These are phyloP conservation scores for Botrytis porri DNA, from an alignment of 2,329 filamentous ascomycete genomes.

Conservation along the genomic window DNA sequence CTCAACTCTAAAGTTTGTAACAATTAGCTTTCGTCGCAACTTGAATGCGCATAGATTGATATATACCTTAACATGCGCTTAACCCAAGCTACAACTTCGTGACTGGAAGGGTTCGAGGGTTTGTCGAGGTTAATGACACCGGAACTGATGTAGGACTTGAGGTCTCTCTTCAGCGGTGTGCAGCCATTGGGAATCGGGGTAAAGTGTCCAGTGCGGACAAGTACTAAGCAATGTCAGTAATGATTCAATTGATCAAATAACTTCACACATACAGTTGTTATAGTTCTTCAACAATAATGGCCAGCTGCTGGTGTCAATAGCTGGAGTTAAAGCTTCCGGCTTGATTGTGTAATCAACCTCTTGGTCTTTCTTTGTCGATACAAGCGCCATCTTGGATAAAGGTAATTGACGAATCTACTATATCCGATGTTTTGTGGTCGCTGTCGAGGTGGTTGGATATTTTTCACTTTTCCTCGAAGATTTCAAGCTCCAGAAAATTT, in stretches of 20 bases:
- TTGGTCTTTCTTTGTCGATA: slow-evolving; percentile 42
- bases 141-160: slow-evolving; percentile 95
- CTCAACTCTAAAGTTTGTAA: slow-evolving; percentile 61
- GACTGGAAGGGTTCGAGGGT: slow-evolving; percentile 94
- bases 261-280: slow-evolving; percentile 68
- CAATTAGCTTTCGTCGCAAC: slow-evolving; percentile 18
- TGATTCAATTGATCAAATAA: slow-evolving; percentile 17
- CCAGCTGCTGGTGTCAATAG: slow-evolving; percentile 84
- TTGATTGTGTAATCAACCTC: slow-evolving; percentile 85
- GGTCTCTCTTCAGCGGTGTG: slow-evolving; percentile 85
- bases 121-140: slow-evolving; percentile 99
- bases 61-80: slow-evolving; percentile 89
- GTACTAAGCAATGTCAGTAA: slow-evolving; percentile 54
- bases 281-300: slow-evolving; percentile 95
- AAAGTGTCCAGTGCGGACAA: slow-evolving; percentile 92
- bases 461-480: slow-evolving; percentile 19
- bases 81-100: slow-evolving; percentile 99
- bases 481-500: slow-evolving; percentile 23
- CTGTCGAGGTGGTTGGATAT: slow-evolving; percentile 9
- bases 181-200: slow-evolving; percentile 94
- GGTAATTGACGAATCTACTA: slow-evolving; percentile 20
- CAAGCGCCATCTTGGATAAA: slow-evolving; percentile 45
- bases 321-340: slow-evolving; percentile 76
- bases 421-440: slow-evolving; percentile 15
- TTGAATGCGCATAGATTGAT: not conserved